Conservation (phyloP, 139 green algal species). For the Nannochloris sp. region DNA sequence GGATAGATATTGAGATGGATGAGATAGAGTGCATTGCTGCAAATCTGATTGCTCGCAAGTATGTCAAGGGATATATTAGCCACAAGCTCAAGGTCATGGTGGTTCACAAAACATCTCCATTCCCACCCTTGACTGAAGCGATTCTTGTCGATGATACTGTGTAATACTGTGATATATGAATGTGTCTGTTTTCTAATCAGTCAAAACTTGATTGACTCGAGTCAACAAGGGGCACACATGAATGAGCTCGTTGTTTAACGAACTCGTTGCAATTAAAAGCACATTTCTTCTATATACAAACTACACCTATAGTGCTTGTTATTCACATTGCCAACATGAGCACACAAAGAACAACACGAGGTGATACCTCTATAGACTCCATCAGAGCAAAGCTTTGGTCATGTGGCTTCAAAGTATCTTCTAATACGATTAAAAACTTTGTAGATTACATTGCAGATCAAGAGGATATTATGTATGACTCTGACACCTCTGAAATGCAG, state of each 20-base stretch:
- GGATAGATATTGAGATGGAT: conserved; percentile 53
- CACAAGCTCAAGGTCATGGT: conserved; percentile 60
- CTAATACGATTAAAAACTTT: conserved; percentile 8
- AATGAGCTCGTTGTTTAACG: too few relatives aligned
- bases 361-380: neutral
- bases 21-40: conserved; percentile 77
- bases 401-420: neutral
- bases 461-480: neutral
- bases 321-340: too few relatives aligned
- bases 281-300: too few relatives aligned
- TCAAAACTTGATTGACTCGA: neutral
- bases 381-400: neutral
- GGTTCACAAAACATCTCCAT: conserved; percentile 41
- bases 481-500: too few relatives aligned
- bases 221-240: neutral
- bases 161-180: neutral
- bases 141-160: neutral
- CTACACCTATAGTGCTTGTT: too few relatives aligned
- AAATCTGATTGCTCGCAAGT: conserved; percentile 77
- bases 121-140: conserved; percentile 12
- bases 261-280: too few relatives aligned
- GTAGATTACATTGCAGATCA: neutral
- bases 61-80: conserved; percentile 77
- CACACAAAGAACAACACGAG: neutral
- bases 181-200: too few relatives aligned